These are phyloP conservation scores for Serendipita sp. DNA, from an alignment of 768 basidiomycete species.

Conservation along the genomic window DNA sequence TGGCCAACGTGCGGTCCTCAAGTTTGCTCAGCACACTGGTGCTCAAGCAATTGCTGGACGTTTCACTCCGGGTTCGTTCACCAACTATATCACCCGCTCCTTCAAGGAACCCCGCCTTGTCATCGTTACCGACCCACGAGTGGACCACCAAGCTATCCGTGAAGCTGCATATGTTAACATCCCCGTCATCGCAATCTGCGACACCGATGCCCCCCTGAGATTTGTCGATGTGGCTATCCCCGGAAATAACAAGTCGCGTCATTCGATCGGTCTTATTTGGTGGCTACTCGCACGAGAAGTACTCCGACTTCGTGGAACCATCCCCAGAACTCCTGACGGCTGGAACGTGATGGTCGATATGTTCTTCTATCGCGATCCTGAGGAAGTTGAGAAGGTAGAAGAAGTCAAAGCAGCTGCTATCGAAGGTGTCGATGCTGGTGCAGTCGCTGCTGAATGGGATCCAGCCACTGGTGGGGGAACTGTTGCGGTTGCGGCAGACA, in stretches of 20 bases:
- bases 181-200: constrained; percentile 97
- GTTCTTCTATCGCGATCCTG: constrained; percentile 99
- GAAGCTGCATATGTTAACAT: constrained; percentile 99
- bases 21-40: constrained; percentile 94
- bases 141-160: constrained; percentile 99
- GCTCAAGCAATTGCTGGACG: constrained; percentile 98
- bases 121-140: constrained; percentile 95
- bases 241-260: constrained; percentile 97
- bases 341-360: constrained; percentile 99
- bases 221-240: constrained; percentile 98
- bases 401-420: constrained; percentile 70
- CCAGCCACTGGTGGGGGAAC: constrained; percentile 29
- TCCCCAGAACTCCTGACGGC: constrained; percentile 78
- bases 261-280: constrained; percentile 95
- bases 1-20: constrained; percentile 98
- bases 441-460: constrained; percentile 57
- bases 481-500: constrained; percentile 48
- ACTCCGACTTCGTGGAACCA: constrained; percentile 84
- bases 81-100: constrained; percentile 98
- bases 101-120: constrained; percentile 99
- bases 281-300: constrained; percentile 96
- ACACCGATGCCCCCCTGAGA: constrained; percentile 93
- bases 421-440: constrained; percentile 33
- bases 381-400: constrained; percentile 95
- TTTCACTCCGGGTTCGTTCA: constrained; percentile 97